These are phyloP conservation scores for Epithemia pelagica DNA, from an alignment of 108 stramenopile genomes.

Conservation along the genomic window DNA sequence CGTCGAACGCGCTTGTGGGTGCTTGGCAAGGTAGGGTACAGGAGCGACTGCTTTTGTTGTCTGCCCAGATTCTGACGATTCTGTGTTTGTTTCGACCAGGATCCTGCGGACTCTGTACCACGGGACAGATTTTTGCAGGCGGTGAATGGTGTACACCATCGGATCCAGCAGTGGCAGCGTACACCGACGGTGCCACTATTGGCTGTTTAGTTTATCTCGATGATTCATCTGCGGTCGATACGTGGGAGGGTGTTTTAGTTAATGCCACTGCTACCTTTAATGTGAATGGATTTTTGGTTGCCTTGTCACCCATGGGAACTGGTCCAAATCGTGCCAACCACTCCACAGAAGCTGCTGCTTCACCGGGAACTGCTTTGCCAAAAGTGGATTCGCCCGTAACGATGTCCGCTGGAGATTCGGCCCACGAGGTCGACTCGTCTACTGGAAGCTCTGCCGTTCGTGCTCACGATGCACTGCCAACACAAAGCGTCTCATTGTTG, in stretches of 20 bases:
- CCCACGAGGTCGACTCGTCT: slow-evolving; percentile 1
- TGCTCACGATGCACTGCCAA: too few species aligned
- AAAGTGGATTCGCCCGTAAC: slow-evolving; percentile 10
- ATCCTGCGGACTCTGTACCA: slow-evolving; percentile 86
- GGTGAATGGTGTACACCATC: slow-evolving; percentile 74
- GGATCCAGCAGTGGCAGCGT: slow-evolving; percentile 44
- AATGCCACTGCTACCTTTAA: slow-evolving; percentile 84
- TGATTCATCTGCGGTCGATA: slow-evolving; percentile 76
- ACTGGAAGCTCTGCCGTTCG: background rate
- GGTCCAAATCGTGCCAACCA: background rate
- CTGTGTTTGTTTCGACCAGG: slow-evolving; percentile 15
- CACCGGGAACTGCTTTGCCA: slow-evolving; percentile 3
- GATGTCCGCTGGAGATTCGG: background rate
- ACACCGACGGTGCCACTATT: slow-evolving; percentile 79
- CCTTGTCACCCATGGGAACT: background rate
- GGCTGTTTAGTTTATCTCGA: slow-evolving; percentile 92
- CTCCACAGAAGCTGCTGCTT: slow-evolving; percentile 10
- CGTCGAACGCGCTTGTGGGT: slow-evolving; percentile 89
- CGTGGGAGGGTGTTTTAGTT: slow-evolving; percentile 88
- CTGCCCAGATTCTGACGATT: too few species aligned
- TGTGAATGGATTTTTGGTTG: slow-evolving; percentile 63
- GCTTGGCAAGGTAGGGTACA: slow-evolving; percentile 72
- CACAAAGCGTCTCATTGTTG: background rate
- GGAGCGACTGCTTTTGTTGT: too few species aligned
- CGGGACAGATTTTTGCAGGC: slow-evolving; percentile 80